A percentile compares a stretch with the other conserved stretches of the same genome.
These are phyloP conservation scores for Spongiforma sp. DNA, from an alignment of 1,284 basidiomycete genomes.

Conservation along the genomic window DNA sequence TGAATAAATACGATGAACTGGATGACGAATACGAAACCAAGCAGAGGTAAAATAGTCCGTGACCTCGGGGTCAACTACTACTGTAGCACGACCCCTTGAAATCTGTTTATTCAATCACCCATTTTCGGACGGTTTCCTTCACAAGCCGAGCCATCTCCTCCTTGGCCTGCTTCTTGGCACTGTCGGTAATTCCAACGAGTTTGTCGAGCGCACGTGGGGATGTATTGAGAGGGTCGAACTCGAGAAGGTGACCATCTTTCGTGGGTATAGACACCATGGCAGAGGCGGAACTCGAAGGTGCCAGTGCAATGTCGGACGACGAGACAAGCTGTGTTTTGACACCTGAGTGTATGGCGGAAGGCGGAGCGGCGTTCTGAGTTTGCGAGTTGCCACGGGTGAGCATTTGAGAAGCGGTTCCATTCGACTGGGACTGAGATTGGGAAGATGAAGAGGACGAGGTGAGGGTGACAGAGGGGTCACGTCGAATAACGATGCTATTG, in stretches of 20 bases:
- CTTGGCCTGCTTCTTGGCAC: slow-evolving; percentile 79
- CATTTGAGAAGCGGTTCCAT: slow-evolving; percentile 28
- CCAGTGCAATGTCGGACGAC: slow-evolving; percentile 29
- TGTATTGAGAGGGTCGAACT: slow-evolving; percentile 77
- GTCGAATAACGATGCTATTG: slow-evolving; percentile 66
- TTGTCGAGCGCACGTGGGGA: slow-evolving; percentile 72
- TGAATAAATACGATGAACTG: slow-evolving; percentile 26
- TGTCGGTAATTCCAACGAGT: slow-evolving; percentile 75
- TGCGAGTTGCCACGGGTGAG: slow-evolving; percentile 58
- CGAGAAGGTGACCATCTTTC: slow-evolving; percentile 74
- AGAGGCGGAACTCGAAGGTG: slow-evolving; percentile 31
- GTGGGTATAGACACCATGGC: slow-evolving; percentile 73
- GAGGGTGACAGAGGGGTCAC: slow-evolving; percentile 55
- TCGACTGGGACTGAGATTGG: slow-evolving; percentile 8
- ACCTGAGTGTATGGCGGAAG: slow-evolving; percentile 40
- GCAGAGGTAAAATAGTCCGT: background rate
- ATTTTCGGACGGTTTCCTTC: slow-evolving; percentile 72
- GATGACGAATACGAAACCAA: background rate
- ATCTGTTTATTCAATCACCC: slow-evolving; percentile 48
- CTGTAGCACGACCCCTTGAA: background rate
- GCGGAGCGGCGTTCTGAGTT: slow-evolving; percentile 39
- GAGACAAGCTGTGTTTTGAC: slow-evolving; percentile 40
- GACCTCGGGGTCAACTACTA: background rate
- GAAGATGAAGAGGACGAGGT: slow-evolving; percentile 25
- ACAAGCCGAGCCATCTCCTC: slow-evolving; percentile 74